Evolutionary conservation across 768 basidiomycete genomes (phyloP).

Genomic region (Hemileccinum rubropunctum): DNA sequence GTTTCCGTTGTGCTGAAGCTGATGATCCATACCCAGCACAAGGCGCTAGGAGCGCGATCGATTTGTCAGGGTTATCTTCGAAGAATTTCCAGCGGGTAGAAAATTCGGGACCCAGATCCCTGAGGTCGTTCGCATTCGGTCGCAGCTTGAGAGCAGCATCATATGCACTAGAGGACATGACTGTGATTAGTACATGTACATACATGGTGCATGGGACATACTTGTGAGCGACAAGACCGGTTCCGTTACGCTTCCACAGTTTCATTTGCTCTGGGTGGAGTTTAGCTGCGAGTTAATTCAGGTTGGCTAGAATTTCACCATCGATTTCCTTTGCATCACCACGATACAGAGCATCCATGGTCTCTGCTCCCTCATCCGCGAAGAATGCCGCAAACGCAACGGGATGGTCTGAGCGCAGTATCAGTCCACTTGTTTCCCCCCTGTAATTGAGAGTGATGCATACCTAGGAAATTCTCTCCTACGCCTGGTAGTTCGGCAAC

Average conservation of each 20-base stretch:
- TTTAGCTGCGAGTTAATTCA: conserved; percentile 13
- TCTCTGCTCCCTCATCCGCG: conserved; percentile 44
- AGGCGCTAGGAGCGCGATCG: conserved; percentile 44
- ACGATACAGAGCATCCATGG: conserved; percentile 47
- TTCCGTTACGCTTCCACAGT: conserved; percentile 38
- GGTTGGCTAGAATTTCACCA: conserved; percentile 31
- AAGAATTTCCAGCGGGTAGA: conserved; percentile 51
- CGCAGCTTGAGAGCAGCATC: conserved; percentile 59
- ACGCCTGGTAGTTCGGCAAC: conserved; percentile 70
- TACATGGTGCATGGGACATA: conserved; percentile 23
- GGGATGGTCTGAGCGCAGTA: conserved; percentile 28
- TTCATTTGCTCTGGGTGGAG: conserved; percentile 27
- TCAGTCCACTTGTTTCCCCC: background rate
- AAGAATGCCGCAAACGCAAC: conserved; percentile 32
- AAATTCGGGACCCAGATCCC: conserved; percentile 49
- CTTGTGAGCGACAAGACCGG: conserved; percentile 57
- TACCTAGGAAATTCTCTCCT: conserved; percentile 64
- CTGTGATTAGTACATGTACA: background rate
- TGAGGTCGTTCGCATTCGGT: conserved; percentile 47
- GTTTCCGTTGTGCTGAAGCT: background rate
- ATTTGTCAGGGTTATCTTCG: conserved; percentile 51
- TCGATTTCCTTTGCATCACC: conserved; percentile 37
- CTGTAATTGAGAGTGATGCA: background rate
- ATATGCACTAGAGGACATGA: conserved; percentile 37
- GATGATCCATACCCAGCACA: conserved; percentile 37